Evolutionary conservation across 2,329 filamentous ascomycete genomes (phyloP).

Genomic region (Penicillium sp.): DNA sequence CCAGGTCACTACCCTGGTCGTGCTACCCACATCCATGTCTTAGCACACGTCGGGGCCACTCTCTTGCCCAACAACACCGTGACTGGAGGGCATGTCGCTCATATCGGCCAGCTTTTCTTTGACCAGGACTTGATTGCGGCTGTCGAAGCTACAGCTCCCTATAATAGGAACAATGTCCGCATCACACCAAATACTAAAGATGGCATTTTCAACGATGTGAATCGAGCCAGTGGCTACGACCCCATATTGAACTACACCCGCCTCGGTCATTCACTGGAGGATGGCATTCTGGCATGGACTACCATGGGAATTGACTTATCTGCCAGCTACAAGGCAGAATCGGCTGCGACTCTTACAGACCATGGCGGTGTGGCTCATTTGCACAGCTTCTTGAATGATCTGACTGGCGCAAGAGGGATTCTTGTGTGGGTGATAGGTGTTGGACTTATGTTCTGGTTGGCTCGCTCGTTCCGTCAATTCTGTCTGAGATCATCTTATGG

Average conservation of each 20-base stretch:
- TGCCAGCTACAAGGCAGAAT: not conserved
- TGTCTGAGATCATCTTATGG: not conserved
- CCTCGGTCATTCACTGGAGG: not conserved
- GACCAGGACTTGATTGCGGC: slow-evolving; percentile 56
- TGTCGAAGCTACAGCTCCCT: slow-evolving; percentile 50
- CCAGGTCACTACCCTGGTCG: slow-evolving; percentile 49
- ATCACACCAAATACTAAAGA: slow-evolving; percentile 47
- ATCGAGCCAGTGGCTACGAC: not conserved
- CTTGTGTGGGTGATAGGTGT: not conserved
- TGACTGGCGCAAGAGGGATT: not conserved
- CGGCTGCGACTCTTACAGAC: not conserved
- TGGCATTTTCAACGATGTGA: slow-evolving; percentile 35
- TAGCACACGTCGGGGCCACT: slow-evolving; percentile 33
- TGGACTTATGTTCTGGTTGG: not conserved
- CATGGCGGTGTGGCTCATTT: not conserved
- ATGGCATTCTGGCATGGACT: not conserved
- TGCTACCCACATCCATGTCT: slow-evolving; percentile 34
- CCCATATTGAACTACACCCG: not conserved
- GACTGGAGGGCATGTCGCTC: slow-evolving; percentile 53
- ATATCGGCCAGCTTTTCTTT: slow-evolving; percentile 63
- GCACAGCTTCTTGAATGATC: not conserved
- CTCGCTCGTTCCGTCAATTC: not conserved
- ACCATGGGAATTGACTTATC: not conserved
- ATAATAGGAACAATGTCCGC: slow-evolving; percentile 28
- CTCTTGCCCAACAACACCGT: slow-evolving; percentile 40